Evolutionary conservation across 2,329 filamentous ascomycete genomes (phyloP).

Genomic region (Pyricularia grisea): DNA sequence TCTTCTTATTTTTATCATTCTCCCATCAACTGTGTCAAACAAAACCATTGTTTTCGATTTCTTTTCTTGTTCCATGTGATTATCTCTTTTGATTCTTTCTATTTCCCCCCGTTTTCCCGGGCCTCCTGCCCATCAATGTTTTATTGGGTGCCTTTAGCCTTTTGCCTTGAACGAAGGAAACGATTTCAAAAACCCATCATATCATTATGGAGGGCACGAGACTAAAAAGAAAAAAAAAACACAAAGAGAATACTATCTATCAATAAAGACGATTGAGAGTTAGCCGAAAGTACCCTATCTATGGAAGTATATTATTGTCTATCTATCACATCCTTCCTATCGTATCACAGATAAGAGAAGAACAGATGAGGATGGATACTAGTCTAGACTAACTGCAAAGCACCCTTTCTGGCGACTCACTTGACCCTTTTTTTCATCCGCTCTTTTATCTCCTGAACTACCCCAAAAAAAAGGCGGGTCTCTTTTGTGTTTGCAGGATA

Average conservation of each 20-base stretch:
- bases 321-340: neutral
- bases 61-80: constrained; percentile 1
- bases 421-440: no score
- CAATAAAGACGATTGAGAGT: no score
- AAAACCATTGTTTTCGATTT: neutral
- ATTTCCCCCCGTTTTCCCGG: neutral
- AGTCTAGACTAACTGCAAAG: neutral
- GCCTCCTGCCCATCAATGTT: neutral
- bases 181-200: neutral
- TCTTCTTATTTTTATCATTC: neutral
- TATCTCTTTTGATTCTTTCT: neutral
- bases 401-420: neutral
- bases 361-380: neutral
- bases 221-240: neutral
- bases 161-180: neutral
- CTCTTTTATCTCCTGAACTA: neutral
- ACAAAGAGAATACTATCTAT: neutral
- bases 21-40: neutral
- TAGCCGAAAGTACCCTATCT: neutral
- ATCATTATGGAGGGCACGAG: neutral
- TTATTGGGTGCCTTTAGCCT: neutral
- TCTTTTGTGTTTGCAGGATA: neutral
- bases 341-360: neutral
- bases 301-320: neutral
- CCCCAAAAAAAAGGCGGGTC: neutral